Percentiles rank a stretch among this genome's conserved stretches.
These are phyloP conservation scores for Phytophthora litchii DNA, from an alignment of 352 stramenopile genomes.

Conservation along the genomic window DNA sequence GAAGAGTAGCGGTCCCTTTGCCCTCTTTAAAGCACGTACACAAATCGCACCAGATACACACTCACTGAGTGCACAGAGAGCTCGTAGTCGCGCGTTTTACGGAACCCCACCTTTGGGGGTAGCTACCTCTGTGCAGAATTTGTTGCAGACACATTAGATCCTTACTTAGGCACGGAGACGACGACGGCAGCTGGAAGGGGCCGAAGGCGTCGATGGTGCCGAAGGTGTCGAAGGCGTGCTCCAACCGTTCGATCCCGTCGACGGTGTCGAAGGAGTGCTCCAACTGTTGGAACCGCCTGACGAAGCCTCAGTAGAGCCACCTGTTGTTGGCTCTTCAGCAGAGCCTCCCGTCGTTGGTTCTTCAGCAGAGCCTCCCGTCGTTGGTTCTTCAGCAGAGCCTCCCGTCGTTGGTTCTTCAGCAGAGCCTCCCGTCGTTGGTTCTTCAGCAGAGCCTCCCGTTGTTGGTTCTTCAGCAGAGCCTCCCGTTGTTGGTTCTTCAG, in stretches of 20 bases:
- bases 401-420: not conserved
- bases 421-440: constrained; percentile 1
- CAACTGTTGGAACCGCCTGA: constrained; percentile 19
- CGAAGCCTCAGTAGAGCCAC: constrained; percentile 10
- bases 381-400: too few species aligned
- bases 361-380: too few species aligned
- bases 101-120: constrained; percentile 3
- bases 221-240: constrained; percentile 12
- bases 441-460: constrained; percentile 1
- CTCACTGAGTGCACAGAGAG: constrained; percentile 14
- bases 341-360: too few species aligned
- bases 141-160: constrained; percentile 5
- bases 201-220: constrained; percentile 16
- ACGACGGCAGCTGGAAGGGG: constrained; percentile 24
- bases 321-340: constrained; percentile 3
- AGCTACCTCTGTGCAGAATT: constrained; percentile 6
- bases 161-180: constrained; percentile 31
- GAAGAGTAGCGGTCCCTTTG: constrained; percentile 7
- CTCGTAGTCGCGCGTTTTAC: constrained; percentile 1
- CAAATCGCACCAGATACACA: constrained; percentile 25
- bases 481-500: not conserved
- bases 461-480: constrained; percentile 9
- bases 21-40: constrained; percentile 7
- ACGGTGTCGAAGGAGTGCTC: constrained; percentile 23
- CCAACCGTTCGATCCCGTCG: constrained; percentile 19